phyloP scores from a whole-genome alignment of 345 rosid species.

The Corchorus olitorius region DNA sequence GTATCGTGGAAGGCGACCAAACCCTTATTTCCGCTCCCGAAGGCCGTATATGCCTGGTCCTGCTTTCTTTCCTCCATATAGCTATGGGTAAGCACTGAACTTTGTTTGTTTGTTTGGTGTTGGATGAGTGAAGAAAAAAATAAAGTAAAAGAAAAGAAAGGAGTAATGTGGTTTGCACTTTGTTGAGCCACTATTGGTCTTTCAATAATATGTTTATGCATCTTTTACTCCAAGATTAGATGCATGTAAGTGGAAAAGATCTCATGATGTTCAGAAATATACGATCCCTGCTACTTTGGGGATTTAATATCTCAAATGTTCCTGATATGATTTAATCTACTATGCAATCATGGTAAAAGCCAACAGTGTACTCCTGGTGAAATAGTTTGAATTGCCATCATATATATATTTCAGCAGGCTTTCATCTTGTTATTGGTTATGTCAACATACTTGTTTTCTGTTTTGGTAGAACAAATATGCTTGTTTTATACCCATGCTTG shows the following conservation, averaged over 20 bases:
- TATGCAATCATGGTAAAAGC: background rate
- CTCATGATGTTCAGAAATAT: background rate
- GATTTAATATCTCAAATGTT: background rate
- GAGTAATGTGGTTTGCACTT: background rate
- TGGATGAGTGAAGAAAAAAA: background rate
- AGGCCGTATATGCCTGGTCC: constrained; percentile 80
- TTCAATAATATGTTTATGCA: background rate
- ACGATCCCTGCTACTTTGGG: background rate
- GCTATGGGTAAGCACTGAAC: constrained; percentile 67
- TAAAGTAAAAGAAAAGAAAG: background rate
- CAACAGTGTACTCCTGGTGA: background rate
- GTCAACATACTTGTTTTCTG: background rate
- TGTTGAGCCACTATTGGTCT: background rate
- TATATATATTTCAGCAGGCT: background rate
- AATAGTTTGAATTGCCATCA: background rate
- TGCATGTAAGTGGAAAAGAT: constrained; percentile 1
- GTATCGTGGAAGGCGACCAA: constrained; percentile 84
- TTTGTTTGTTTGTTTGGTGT: constrained; percentile 12
- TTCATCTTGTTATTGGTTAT: background rate
- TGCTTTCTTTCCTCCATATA: constrained; percentile 64
- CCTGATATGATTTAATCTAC: background rate
- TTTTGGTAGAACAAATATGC: background rate
- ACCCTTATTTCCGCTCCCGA: constrained; percentile 66
- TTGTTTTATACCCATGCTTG: background rate
- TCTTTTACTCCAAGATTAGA: background rate